These are phyloP conservation scores for Huntiella bhutanensis DNA, from an alignment of 2,329 filamentous ascomycete species.

Conservation along the genomic window DNA sequence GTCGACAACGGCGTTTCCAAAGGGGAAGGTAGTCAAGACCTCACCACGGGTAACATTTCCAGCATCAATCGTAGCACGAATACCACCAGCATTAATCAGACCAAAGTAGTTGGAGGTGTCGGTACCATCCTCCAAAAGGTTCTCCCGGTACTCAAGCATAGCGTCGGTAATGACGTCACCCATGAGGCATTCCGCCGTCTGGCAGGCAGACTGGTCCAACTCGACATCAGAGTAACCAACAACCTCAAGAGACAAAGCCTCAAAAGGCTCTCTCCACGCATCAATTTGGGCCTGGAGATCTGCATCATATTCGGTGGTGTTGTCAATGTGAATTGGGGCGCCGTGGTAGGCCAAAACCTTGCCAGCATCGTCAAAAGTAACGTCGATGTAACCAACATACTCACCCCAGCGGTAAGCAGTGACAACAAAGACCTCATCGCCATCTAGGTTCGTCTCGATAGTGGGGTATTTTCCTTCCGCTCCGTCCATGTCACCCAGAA, in stretches of 20 bases:
- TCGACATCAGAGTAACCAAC: slow-evolving; percentile 34
- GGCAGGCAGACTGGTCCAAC: slow-evolving; percentile 41
- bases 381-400: slow-evolving; percentile 48
- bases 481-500: slow-evolving; percentile 38
- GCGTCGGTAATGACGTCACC: slow-evolving; percentile 38
- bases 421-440: slow-evolving; percentile 49
- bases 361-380: slow-evolving; percentile 41
- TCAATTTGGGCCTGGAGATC: slow-evolving; percentile 38
- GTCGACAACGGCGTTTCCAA: slow-evolving; percentile 45
- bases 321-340: slow-evolving; percentile 44
- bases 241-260: slow-evolving; percentile 37
- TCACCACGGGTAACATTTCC: slow-evolving; percentile 44
- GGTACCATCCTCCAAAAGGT: slow-evolving; percentile 24
- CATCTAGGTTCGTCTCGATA: slow-evolving; percentile 38
- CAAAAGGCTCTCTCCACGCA: slow-evolving; percentile 40
- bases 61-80: slow-evolving; percentile 42
- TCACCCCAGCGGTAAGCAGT: slow-evolving; percentile 51
- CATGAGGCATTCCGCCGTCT: slow-evolving; percentile 36
- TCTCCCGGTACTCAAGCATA: slow-evolving; percentile 40
- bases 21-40: slow-evolving; percentile 45
- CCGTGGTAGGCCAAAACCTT: slow-evolving; percentile 44
- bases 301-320: slow-evolving; percentile 36
- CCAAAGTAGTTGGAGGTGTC: slow-evolving; percentile 29
- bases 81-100: slow-evolving; percentile 43
- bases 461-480: slow-evolving; percentile 45